Conservation (phyloP, 768 basidiomycete genomes). For the Podaxis sp. region DNA sequence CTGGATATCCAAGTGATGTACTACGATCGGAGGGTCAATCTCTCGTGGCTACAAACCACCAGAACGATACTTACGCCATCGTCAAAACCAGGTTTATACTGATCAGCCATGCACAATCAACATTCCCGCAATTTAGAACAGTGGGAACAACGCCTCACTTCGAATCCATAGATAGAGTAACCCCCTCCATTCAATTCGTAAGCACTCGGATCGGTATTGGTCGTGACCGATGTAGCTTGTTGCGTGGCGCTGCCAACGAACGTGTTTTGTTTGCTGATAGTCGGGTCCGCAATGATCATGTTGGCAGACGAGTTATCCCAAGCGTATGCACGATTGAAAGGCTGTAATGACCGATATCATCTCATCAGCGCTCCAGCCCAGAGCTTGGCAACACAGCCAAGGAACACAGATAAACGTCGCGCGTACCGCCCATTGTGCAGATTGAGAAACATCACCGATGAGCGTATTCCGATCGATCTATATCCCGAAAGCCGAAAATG, state of each 20-base stretch:
- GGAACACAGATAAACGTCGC: not conserved
- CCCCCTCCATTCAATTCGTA: slow-evolving; percentile 63
- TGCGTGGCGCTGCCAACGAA: slow-evolving; percentile 73
- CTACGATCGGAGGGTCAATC: slow-evolving; percentile 29
- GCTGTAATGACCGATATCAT: slow-evolving; percentile 36
- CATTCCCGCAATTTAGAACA: not conserved
- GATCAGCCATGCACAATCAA: not conserved
- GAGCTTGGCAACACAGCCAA: not conserved
- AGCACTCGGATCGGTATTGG: slow-evolving; percentile 63
- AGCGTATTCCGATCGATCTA: slow-evolving; percentile 49
- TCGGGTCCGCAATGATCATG: slow-evolving; percentile 53
- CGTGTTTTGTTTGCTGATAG: slow-evolving; percentile 56
- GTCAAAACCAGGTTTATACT: slow-evolving; percentile 61
- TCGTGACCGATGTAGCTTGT: slow-evolving; percentile 77
- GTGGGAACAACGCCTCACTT: slow-evolving; percentile 36
- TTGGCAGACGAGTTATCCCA: slow-evolving; percentile 67
- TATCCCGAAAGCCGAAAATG: slow-evolving; percentile 6
- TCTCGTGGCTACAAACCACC: not conserved
- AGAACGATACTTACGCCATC: slow-evolving; percentile 45
- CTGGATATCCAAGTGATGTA: slow-evolving; percentile 87
- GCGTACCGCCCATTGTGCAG: slow-evolving; percentile 79
- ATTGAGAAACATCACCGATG: slow-evolving; percentile 72
- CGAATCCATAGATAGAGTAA: slow-evolving; percentile 80
- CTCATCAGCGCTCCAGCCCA: too few relatives aligned
- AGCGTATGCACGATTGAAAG: slow-evolving; percentile 72